Evolutionary conservation across 2,329 filamentous ascomycete species (phyloP).

Genomic region (Pseudogymnoascus sp.): DNA sequence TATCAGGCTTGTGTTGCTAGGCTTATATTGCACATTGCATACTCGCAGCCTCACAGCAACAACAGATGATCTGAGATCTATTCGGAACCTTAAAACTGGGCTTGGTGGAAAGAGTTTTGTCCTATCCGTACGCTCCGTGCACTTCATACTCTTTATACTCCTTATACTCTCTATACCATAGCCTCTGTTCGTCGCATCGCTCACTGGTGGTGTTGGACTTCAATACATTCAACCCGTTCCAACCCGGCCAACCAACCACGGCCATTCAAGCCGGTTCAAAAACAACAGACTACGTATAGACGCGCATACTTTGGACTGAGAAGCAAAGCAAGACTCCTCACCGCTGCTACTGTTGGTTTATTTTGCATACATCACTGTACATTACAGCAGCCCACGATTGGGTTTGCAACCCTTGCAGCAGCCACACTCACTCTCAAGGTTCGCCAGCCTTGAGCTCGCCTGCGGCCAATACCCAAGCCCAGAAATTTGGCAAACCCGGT

Average conservation of each 20-base stretch:
- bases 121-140: background rate
- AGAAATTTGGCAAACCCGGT: background rate
- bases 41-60: background rate
- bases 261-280: background rate
- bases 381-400: background rate
- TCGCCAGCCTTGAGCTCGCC: constrained; percentile 4
- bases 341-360: background rate
- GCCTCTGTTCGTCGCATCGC: background rate
- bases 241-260: background rate
- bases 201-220: background rate
- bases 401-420: background rate
- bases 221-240: background rate
- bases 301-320: background rate
- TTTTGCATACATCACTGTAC: background rate
- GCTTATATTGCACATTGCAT: background rate
- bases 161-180: background rate
- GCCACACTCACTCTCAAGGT: background rate
- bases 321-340: background rate
- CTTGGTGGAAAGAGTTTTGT: background rate
- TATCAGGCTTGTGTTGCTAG: constrained; percentile 5
- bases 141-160: background rate
- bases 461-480: background rate
- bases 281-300: background rate
- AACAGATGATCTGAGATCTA: background rate
- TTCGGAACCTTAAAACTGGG: background rate